These are phyloP conservation scores for Suillus brevipes DNA, from an alignment of 768 basidiomycete species.

Conservation along the genomic window DNA sequence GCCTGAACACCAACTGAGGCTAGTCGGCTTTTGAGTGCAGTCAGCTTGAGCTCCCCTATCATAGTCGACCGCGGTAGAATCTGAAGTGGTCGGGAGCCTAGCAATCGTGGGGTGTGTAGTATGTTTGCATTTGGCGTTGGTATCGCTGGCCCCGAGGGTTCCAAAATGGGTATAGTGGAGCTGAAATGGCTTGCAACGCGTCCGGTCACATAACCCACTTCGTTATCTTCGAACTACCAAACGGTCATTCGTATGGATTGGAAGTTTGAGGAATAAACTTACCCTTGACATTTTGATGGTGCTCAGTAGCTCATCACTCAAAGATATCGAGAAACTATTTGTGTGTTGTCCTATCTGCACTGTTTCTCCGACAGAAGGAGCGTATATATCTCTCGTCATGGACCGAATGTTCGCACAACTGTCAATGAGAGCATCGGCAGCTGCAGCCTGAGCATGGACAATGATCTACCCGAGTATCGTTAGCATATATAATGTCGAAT, in stretches of 20 bases:
- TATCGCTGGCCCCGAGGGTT: conserved; percentile 51
- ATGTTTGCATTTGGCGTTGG: conserved; percentile 24
- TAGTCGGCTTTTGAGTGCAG: conserved; percentile 81
- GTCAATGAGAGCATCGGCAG: conserved; percentile 73
- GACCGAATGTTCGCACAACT: conserved; percentile 81
- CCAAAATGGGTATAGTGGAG: conserved; percentile 87
- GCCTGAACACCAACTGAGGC: conserved; percentile 77
- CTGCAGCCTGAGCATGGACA: conserved; percentile 70
- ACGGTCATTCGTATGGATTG: conserved; percentile 6
- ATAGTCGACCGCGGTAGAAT: conserved; percentile 86
- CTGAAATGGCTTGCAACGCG: conserved; percentile 83
- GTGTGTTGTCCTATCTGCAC: conserved; percentile 95
- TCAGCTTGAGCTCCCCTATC: conserved; percentile 96
- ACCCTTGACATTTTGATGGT: conserved; percentile 86
- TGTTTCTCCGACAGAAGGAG: conserved; percentile 72
- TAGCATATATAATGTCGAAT: background rate
- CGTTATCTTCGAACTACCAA: conserved; percentile 92
- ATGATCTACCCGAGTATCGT: conserved; percentile 61
- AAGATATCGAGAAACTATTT: conserved; percentile 89
- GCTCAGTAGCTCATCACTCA: conserved; percentile 84
- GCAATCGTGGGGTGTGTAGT: conserved; percentile 39
- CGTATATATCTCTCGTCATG: conserved; percentile 91
- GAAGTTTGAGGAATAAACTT: conserved; percentile 8
- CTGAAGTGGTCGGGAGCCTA: conserved; percentile 67
- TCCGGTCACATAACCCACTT: conserved; percentile 90